These are phyloP conservation scores for Arthrobotrys sinensis DNA, from an alignment of 2,329 filamentous ascomycete species.

Conservation along the genomic window DNA sequence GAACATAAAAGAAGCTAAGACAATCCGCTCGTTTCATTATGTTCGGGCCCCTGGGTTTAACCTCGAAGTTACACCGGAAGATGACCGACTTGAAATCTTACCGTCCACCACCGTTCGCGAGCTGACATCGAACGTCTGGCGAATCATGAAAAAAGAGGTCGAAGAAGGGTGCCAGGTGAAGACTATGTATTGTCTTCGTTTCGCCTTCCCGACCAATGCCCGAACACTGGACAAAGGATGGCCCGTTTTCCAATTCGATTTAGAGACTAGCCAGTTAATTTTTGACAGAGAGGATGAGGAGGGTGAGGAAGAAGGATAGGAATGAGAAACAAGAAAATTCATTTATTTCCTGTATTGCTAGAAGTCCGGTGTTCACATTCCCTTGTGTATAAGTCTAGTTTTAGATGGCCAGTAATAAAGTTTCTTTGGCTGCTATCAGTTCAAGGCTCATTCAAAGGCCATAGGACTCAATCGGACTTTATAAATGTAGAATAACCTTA, in stretches of 20 bases:
- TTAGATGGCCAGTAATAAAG: no score
- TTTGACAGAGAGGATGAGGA: background rate
- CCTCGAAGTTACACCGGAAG: background rate
- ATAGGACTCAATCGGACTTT: no score
- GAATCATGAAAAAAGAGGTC: background rate
- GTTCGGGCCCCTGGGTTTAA: background rate
- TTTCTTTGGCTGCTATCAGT: no score
- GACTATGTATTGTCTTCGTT: background rate
- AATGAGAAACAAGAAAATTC: no score
- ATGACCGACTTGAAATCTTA: background rate
- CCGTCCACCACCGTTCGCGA: background rate
- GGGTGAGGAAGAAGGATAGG: background rate
- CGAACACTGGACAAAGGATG: background rate
- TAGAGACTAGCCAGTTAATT: background rate
- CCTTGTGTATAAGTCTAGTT: no score
- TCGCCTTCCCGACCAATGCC: background rate
- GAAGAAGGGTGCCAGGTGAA: background rate
- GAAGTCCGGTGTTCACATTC: no score
- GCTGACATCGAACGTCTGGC: background rate
- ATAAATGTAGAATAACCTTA: no score
- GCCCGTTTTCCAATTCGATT: background rate
- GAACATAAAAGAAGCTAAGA: background rate
- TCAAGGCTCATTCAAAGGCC: no score
- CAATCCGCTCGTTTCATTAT: background rate
- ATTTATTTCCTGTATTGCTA: no score